Base-by-base conservation (phyloP, 495 filamentous ascomycete species). In the Xylaria cubensis region DNA sequence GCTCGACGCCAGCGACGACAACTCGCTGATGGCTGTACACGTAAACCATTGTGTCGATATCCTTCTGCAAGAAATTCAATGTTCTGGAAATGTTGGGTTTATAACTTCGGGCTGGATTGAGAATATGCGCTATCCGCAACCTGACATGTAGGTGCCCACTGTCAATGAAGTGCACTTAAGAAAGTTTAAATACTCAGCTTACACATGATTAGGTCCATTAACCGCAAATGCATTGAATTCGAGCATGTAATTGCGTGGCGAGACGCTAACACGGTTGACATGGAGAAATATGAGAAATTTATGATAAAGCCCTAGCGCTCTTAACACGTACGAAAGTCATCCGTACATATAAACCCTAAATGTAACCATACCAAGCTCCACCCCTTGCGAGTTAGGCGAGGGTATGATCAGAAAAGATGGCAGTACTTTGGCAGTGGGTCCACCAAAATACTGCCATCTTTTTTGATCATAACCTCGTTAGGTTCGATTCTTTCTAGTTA, bases 71-170 rank as follows among this genome's bases (percentile, higher is more conserved):
- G 78, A 76, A n/a, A 34, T 83, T 7, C 72, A 76, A 41, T 84
- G 83, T 67, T 76, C 71, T 34, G 78, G 75, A 0, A 81, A 80
- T 53, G 72, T 81, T 26, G 80, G 79, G 62, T 56, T 83, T 32
- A 75, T 81, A 41, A 79, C 77, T 21, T 76, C 74, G 41, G 74
- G 81, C 48, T 83, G 80, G 81, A 77, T 81, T 24, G 80, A 81
- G 34, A 79, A 72, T 2, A 77, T 81, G 42, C 51, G 74, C 4
- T 68, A 71, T 41, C 82, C 81, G 9, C 82, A 78, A 42, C 82
- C 84, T 12, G 84, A 86, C 41, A 82, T 84, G 73, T 78, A 58
- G 62, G 75, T 72, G 3, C 32, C n/a, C 29, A 5, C 17, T 64
- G 29, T 41, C 26, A 9, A 12, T 41, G 21, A 0, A 19, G n/a